phyloP scores from a whole-genome alignment of 1,284 basidiomycete genomes.

The Puccinia horiana region DNA sequence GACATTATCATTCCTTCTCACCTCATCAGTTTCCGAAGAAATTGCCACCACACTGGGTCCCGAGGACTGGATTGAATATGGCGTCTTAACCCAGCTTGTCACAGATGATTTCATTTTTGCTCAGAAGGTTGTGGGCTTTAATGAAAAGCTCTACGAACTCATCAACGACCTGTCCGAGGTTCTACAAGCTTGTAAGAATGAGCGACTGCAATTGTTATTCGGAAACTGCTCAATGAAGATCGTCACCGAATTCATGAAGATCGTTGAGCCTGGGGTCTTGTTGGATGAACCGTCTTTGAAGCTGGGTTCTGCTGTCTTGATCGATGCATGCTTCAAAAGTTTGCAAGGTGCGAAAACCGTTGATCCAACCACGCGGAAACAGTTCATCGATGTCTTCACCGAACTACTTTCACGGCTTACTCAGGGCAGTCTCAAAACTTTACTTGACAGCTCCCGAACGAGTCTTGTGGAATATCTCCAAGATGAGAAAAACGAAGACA shows the following conservation, averaged over 20 bases:
- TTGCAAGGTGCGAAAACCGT: neutral
- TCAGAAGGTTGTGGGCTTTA: slow-evolving; percentile 12
- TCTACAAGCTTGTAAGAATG: slow-evolving; percentile 1
- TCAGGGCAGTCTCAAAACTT: slow-evolving; percentile 14
- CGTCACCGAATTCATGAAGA: slow-evolving; percentile 25
- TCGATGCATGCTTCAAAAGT: slow-evolving; percentile 8
- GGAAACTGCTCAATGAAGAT: neutral
- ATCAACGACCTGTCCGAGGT: slow-evolving; percentile 24
- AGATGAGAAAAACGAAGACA: neutral
- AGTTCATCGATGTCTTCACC: slow-evolving; percentile 28
- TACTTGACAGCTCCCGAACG: slow-evolving; percentile 8
- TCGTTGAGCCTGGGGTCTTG: slow-evolving; percentile 34
- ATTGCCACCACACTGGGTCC: neutral
- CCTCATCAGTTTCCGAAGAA: neutral
- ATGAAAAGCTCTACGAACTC: neutral
- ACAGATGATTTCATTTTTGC: slow-evolving; percentile 18
- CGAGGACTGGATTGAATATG: slow-evolving; percentile 29
- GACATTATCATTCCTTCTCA: neutral
- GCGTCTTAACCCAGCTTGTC: neutral
- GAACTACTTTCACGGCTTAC: slow-evolving; percentile 1
- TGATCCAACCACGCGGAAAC: neutral
- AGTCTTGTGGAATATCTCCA: slow-evolving; percentile 1
- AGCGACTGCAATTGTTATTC: slow-evolving; percentile 2
- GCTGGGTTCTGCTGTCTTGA: slow-evolving; percentile 3
- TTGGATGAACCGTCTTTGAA: slow-evolving; percentile 25